Conservation (phyloP, 345 rosid genomes). For the Moringa oleifera region DNA sequence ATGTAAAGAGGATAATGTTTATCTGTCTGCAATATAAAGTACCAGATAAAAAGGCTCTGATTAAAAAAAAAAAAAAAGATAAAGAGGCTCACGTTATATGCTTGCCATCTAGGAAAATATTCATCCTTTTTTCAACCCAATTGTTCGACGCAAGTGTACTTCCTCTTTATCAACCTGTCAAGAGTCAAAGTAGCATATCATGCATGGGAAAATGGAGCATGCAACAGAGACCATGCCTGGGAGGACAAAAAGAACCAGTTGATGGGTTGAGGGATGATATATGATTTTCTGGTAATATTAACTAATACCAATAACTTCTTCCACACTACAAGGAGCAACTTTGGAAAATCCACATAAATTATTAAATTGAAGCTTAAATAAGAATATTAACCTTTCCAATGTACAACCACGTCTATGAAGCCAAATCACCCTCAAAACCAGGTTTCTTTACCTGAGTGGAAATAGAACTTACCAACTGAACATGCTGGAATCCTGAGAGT, state of each 20-base stretch:
- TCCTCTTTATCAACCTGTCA: constrained; percentile 96
- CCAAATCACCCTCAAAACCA: too few species aligned
- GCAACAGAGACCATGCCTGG: neutral
- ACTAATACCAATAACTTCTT: too few species aligned
- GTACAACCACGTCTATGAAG: too few species aligned
- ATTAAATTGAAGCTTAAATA: too few species aligned
- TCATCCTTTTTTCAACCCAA: constrained; percentile 92
- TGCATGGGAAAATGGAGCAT: neutral
- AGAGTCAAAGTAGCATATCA: constrained; percentile 19
- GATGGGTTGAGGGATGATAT: neutral
- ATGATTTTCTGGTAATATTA: neutral
- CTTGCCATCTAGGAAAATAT: constrained; percentile 85
- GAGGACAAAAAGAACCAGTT: neutral
- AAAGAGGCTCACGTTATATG: constrained; percentile 71
- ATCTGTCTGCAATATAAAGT: too few species aligned
- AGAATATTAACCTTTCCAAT: too few species aligned
- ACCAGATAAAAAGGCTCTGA: neutral
- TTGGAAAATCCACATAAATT: too few species aligned
- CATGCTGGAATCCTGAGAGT: too few species aligned
- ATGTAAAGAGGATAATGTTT: too few species aligned
- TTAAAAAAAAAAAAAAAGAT: neutral
- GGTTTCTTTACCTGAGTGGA: too few species aligned
- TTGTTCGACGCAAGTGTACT: constrained; percentile 80
- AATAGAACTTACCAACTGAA: too few species aligned
- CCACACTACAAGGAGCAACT: too few species aligned